Conservation (phyloP, 768 basidiomycete genomes). For the Macrocybe gigantea region DNA sequence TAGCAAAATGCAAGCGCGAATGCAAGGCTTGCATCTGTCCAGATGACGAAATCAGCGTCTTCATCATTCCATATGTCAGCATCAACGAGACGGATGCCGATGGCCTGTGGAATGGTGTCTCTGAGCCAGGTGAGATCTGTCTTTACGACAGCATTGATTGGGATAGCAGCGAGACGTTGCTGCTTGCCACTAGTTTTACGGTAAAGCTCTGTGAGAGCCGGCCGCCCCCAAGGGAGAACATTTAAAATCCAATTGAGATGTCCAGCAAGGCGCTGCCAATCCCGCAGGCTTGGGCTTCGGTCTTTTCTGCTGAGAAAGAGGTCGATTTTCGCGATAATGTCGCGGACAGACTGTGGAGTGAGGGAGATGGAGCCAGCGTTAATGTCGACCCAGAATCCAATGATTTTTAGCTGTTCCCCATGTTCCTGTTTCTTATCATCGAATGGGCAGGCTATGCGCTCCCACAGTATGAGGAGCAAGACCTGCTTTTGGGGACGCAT, state of each 20-base stretch:
- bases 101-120: neutral
- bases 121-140: slow-evolving; percentile 4
- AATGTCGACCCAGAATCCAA: neutral
- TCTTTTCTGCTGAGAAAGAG: too few relatives aligned
- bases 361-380: too few relatives aligned
- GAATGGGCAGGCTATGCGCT: slow-evolving; percentile 3
- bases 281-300: too few relatives aligned
- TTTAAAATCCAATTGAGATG: slow-evolving; percentile 38
- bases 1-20: neutral
- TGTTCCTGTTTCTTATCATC: neutral
- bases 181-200: slow-evolving; percentile 24
- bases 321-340: too few relatives aligned
- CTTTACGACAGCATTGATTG: slow-evolving; percentile 13
- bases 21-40: slow-evolving; percentile 5
- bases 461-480: slow-evolving; percentile 2
- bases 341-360: too few relatives aligned
- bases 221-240: slow-evolving; percentile 27
- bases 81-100: neutral
- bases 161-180: slow-evolving; percentile 6
- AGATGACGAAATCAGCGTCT: slow-evolving; percentile 3
- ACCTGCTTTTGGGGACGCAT: neutral
- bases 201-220: slow-evolving; percentile 26
- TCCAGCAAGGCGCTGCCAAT: slow-evolving; percentile 23
- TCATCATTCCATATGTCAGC: neutral
- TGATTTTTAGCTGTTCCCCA: neutral